These are phyloP conservation scores for Saccharomyces hybrid DNA, from an alignment of 1,139 yeast species.

Conservation along the genomic window DNA sequence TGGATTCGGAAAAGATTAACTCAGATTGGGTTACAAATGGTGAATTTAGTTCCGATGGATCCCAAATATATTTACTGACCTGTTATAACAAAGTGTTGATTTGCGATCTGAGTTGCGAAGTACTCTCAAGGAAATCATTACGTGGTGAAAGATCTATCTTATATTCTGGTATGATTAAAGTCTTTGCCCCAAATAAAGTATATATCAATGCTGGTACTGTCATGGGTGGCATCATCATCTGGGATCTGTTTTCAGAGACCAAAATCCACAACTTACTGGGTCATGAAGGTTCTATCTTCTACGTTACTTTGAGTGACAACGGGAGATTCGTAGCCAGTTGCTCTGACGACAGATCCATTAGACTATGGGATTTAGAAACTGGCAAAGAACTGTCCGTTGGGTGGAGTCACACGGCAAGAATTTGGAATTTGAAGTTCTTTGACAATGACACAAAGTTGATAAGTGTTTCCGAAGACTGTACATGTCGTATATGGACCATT, in stretches of 20 bases:
- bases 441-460: conserved; percentile 36
- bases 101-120: conserved; percentile 34
- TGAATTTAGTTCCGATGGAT: conserved; percentile 39
- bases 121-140: conserved; percentile 36
- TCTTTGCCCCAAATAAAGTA: conserved; percentile 38
- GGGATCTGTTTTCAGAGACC: conserved; percentile 49
- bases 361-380: conserved; percentile 54
- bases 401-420: conserved; percentile 95
- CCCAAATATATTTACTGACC: conserved; percentile 48
- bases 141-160: conserved; percentile 74
- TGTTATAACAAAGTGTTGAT: conserved; percentile 70
- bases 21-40: conserved; percentile 74
- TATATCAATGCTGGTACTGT: conserved; percentile 85
- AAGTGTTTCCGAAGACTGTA: conserved; percentile 84
- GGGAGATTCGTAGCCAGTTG: conserved; percentile 64
- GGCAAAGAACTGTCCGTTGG: conserved; percentile 66
- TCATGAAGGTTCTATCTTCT: conserved; percentile 90
- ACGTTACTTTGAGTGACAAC: conserved; percentile 53
- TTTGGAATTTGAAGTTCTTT: conserved; percentile 72
- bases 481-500: conserved; percentile 70
- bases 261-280: conserved; percentile 52
- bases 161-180: conserved; percentile 73
- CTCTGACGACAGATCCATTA: conserved; percentile 87
- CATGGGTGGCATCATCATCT: conserved; percentile 74
- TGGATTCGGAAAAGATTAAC: conserved; percentile 41